Base-by-base conservation (phyloP, 805 yeast species). In the Barnettozyma salicaria region DNA sequence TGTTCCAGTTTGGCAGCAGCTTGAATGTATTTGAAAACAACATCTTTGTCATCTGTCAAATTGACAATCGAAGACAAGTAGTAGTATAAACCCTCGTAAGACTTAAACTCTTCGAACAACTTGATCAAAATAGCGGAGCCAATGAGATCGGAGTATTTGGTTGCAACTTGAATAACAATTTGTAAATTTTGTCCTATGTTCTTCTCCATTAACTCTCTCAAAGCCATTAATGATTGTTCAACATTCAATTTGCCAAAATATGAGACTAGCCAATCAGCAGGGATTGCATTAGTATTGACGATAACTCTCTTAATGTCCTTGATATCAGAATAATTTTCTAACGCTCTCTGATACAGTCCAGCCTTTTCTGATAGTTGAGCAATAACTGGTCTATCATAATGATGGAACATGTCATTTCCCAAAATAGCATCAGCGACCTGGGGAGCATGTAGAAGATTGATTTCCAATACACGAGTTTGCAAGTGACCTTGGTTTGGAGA, bases 371-470 rank as follows among this genome's bases (percentile, higher is more conserved):
- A 79, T 48, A 94, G 72, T 41, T 79, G 74, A 17, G 97, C 98
- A 57, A 92, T 80, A 25, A 94, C 81, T 52, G 94, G 88, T 52
- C 86, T 83, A 62, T 92, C 98, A 61, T 86, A 92, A 59, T 89
- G 96, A 48, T 89, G 78, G 67, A 94, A 92, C 86, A 92, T 90
- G 43, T 80, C 79, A 63, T 90, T 92, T 43, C 97, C 96, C 53
- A 92, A 72, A 49, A 92, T 92, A 16, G 99, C 99, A 64, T 92
- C 98, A 29, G 98, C 99, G 40, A 92, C 99, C 71, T 92, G 98
- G 35, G 99, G 99, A 13, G 98, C 98, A 60, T 89, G 94, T 58
- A 86, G 62, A 59, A 92, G 70, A 62, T 92, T 92, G 49, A 86
- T 87, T 64, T 92, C 98, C 49, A 92, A 74, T 35, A 92, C 76